Conservation (phyloP, 805 yeast species). For the Pichia nakasei region DNA sequence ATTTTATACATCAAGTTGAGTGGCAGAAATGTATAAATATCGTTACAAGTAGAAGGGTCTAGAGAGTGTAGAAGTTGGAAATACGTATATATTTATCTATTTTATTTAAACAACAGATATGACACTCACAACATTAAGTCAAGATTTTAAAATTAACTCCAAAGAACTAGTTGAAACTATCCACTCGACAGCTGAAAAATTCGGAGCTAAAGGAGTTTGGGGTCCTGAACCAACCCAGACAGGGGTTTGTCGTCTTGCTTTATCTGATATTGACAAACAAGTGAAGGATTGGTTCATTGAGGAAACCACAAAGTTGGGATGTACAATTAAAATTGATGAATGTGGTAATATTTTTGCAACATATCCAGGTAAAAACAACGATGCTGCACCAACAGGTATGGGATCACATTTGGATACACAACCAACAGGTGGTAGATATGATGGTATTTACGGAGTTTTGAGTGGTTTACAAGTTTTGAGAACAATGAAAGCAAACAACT, state of each 20-base stretch:
- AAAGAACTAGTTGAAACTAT: conserved; percentile 41
- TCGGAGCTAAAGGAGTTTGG: conserved; percentile 60
- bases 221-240: conserved; percentile 48
- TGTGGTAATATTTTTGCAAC: conserved; percentile 64
- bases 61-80: too few relatives aligned
- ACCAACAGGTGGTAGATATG: conserved; percentile 72
- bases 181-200: conserved; percentile 46
- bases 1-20: not conserved
- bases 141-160: conserved; percentile 9
- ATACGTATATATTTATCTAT: too few relatives aligned
- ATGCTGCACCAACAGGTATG: conserved; percentile 49
- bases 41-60: too few relatives aligned
- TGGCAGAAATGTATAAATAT: not conserved
- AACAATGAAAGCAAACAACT: conserved; percentile 51
- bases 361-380: conserved; percentile 44
- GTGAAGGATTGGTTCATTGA: conserved; percentile 59
- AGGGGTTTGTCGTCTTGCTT: conserved; percentile 59
- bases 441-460: conserved; percentile 63
- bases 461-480: conserved; percentile 60
- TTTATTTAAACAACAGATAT: too few relatives aligned
- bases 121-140: conserved; percentile 4
- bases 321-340: conserved; percentile 49
- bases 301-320: conserved; percentile 46
- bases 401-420: conserved; percentile 74
- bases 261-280: conserved; percentile 51